Base-by-base conservation (phyloP, 768 basidiomycete genomes). In the Solioccasus polychromus region DNA sequence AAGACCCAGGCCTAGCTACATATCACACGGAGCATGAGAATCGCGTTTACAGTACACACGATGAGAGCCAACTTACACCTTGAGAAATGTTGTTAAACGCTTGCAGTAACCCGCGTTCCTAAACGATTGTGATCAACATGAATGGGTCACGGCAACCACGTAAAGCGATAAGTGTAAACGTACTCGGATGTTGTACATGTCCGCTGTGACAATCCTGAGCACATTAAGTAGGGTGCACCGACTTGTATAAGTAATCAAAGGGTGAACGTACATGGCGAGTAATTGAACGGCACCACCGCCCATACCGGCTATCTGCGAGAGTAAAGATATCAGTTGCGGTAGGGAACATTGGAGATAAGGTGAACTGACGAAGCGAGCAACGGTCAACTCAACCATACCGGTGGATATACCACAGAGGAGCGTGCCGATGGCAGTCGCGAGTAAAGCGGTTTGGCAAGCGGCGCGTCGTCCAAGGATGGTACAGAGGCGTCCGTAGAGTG, bases 141-240 rank as follows among this genome's bases (percentile, higher is more conserved):
- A n/a, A n/a, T n/a, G n/a, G n/a, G n/a, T n/a, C n/a, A n/a, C n/a
- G n/a, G n/a, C n/a, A n/a, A 48, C 5, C 47, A 8, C 24, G n/a
- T n/a, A 37, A 26, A 35, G 45, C 45, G 45, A 38, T 31, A 45
- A 48, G 26, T 47, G 37, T 26, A 39, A n/a, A 88, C 87, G 44
- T n/a, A n/a, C n/a, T n/a, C 88, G 73, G 54, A 90, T 62, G 54
- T 73, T 79, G 55, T 88, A 88, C 85, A 92, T 86, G 54, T 90
- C 88, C 57, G 85, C 88, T 29, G 81, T 78, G 39, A 85, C 77
- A 50, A 89, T 85, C 15, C 85, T 88, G 47, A 5, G 11, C 26
- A 26, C 26, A 26, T 6, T 11, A 11, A 26, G 30, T 35, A 29
- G 42, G 9, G 25, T 18, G 28, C 47, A n/a, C 11, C 15, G 26